A percentile compares a stretch with the other conserved stretches of the same genome.
Evolutionary conservation across 148 eudicot species (phyloP).

Genomic region (Heliamphora exappendiculata): DNA sequence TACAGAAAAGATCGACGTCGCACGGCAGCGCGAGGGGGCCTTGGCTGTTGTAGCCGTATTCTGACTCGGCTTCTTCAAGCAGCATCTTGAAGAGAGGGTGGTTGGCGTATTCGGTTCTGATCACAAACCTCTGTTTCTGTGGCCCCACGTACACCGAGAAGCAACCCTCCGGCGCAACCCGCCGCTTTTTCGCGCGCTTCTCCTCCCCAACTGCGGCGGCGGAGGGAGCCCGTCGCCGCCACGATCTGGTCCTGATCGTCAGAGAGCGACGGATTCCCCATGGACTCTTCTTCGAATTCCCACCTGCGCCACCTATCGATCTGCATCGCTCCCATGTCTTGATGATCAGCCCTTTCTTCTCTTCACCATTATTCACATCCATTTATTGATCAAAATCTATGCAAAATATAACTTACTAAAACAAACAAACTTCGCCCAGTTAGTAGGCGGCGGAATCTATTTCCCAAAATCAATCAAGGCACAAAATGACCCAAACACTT

Average conservation of each 20-base stretch:
- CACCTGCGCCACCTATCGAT: constrained; percentile 25
- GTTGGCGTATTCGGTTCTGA: constrained; percentile 41
- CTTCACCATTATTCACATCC: constrained; percentile 30
- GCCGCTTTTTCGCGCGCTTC: not conserved
- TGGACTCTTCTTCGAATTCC: constrained; percentile 14
- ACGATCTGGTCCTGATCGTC: constrained; percentile 34
- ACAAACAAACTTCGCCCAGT: too few species aligned
- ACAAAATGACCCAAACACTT: too few species aligned
- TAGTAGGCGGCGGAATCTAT: too few species aligned
- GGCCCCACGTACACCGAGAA: constrained; percentile 79
- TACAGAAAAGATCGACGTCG: constrained; percentile 40
- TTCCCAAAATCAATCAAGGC: too few species aligned
- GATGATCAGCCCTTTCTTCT: constrained; percentile 34
- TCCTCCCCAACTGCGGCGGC: constrained; percentile 4
- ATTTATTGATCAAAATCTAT: constrained; percentile 5
- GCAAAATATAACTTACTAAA: not conserved
- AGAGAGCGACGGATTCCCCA: constrained; percentile 2
- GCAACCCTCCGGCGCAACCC: constrained; percentile 48
- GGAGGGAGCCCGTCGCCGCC: constrained; percentile 21
- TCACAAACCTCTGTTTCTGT: constrained; percentile 54
- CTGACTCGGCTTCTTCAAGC: constrained; percentile 65
- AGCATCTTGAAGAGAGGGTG: constrained; percentile 55
- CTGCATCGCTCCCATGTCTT: constrained; percentile 65
- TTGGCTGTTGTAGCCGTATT: constrained; percentile 47
- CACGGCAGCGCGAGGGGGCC: constrained; percentile 76